Conservation (phyloP, 108 stramenopile genomes). For the Conticribra weissflogii region DNA sequence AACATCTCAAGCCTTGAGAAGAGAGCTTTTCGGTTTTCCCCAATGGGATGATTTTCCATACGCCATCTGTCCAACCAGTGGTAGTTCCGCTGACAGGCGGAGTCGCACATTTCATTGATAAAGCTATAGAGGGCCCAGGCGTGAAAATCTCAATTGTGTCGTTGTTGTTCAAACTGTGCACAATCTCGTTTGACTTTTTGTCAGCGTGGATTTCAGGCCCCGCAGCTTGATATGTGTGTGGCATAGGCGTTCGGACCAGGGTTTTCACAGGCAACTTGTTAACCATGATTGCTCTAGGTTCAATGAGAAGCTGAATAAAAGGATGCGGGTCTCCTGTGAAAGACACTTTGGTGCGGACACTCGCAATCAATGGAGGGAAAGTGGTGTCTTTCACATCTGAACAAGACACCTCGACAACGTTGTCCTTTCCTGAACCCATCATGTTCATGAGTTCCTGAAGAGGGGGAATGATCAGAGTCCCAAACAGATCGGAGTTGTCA, state of each 20-base stretch:
- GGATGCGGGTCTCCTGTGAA: slow-evolving; percentile 56
- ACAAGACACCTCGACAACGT: slow-evolving; percentile 43
- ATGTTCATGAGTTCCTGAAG: slow-evolving; percentile 37
- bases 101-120: slow-evolving; percentile 65
- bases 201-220: too few species aligned
- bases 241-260: slow-evolving; percentile 80
- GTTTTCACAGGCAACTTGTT: slow-evolving; percentile 73
- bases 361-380: slow-evolving; percentile 32
- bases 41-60: slow-evolving; percentile 79
- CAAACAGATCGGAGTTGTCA: slow-evolving; percentile 20
- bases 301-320: slow-evolving; percentile 62
- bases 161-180: slow-evolving; percentile 55
- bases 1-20: too few species aligned
- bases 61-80: slow-evolving; percentile 81
- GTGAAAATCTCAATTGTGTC: slow-evolving; percentile 77
- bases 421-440: slow-evolving; percentile 25
- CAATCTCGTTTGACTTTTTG: too few species aligned
- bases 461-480: slow-evolving; percentile 42
- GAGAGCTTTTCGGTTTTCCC: slow-evolving; percentile 40
- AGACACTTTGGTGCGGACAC: slow-evolving; percentile 50
- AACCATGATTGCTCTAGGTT: slow-evolving; percentile 67
- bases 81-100: slow-evolving; percentile 66
- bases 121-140: slow-evolving; percentile 79
- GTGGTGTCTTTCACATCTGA: slow-evolving; percentile 10
- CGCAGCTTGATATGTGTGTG: slow-evolving; percentile 64